Conservation (phyloP, 2,329 filamentous ascomycete species). For the Fusarium algeriense region DNA sequence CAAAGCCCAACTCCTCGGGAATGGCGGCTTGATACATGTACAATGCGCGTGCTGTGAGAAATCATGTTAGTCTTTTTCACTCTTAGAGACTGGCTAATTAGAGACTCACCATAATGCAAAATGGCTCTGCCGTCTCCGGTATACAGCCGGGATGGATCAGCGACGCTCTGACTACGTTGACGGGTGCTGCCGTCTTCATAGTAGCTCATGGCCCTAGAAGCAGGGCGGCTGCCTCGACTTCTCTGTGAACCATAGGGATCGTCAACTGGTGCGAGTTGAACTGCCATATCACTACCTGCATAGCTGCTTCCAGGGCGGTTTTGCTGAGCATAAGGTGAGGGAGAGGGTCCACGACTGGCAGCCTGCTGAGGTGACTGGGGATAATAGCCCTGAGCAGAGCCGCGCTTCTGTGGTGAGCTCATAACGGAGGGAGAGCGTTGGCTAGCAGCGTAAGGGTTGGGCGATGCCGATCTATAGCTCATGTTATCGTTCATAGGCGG, state of each 20-base stretch:
- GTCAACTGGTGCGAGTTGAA: conserved; percentile 73
- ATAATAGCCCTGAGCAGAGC: conserved; percentile 64
- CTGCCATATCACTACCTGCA: conserved; percentile 69
- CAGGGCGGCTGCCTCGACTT: conserved; percentile 64
- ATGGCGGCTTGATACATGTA: conserved; percentile 97
- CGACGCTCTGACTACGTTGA: conserved; percentile 84
- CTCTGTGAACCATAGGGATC: conserved; percentile 71
- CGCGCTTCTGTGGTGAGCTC: conserved; percentile 58
- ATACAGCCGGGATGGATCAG: conserved; percentile 83
- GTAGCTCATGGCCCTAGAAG: conserved; percentile 65
- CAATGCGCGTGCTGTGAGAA: conserved; percentile 80
- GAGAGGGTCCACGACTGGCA: conserved; percentile 61
- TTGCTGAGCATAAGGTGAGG: conserved; percentile 61
- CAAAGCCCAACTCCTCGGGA: conserved; percentile 91
- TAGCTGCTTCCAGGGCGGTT: conserved; percentile 65
- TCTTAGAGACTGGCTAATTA: background rate
- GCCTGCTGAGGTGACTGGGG: conserved; percentile 65
- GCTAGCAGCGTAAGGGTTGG: conserved; percentile 70
- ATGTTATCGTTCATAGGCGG: conserved; percentile 63
- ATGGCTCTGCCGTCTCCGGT: conserved; percentile 89
- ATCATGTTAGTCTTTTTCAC: conserved; percentile 38
- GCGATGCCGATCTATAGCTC: conserved; percentile 66
- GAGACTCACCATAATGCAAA: conserved; percentile 88
- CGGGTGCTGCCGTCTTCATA: conserved; percentile 65
- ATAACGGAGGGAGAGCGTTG: conserved; percentile 54